phyloP scores from a whole-genome alignment of 2,329 filamentous ascomycete genomes.

The Trichoderma gracile region DNA sequence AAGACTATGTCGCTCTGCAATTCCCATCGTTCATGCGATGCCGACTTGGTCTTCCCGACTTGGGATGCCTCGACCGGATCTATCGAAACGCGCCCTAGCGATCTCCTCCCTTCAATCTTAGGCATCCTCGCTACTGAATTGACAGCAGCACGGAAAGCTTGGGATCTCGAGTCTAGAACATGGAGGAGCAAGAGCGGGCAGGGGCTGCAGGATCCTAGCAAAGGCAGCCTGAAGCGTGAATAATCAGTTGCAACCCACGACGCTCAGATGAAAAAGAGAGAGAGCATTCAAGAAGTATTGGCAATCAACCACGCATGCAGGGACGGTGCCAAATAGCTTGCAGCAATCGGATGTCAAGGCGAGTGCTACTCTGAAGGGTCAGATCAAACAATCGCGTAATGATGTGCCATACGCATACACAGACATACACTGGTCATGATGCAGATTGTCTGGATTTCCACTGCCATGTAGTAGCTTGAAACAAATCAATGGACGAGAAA shows the following conservation, averaged over 20 bases:
- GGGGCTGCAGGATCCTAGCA: neutral
- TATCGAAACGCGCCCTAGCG: conserved; percentile 17
- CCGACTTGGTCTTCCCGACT: conserved; percentile 3
- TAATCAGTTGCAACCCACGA: neutral
- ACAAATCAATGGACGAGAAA: conserved; percentile 13
- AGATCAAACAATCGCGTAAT: conserved; percentile 19
- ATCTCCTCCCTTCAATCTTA: conserved; percentile 22
- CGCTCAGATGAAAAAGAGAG: neutral
- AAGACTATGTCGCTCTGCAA: neutral
- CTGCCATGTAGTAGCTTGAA: conserved; percentile 4
- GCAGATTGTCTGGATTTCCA: neutral
- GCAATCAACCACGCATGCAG: neutral
- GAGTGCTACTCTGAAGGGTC: neutral
- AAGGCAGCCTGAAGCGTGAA: neutral
- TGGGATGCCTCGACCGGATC: conserved; percentile 9
- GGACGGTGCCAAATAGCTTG: neutral
- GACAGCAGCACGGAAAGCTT: neutral
- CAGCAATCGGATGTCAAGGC: neutral
- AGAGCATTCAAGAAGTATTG: neutral
- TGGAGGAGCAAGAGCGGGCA: neutral
- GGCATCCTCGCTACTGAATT: conserved; percentile 1
- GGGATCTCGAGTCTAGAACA: conserved; percentile 5
- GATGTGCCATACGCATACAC: neutral
- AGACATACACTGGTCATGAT: neutral
- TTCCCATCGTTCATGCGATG: conserved; percentile 2